Evolutionary conservation across 176 grass and related monocot species (phyloP), one percentile per base, ranked within the genome.

Genomic region (Urochloa ruziziensis): DNA sequence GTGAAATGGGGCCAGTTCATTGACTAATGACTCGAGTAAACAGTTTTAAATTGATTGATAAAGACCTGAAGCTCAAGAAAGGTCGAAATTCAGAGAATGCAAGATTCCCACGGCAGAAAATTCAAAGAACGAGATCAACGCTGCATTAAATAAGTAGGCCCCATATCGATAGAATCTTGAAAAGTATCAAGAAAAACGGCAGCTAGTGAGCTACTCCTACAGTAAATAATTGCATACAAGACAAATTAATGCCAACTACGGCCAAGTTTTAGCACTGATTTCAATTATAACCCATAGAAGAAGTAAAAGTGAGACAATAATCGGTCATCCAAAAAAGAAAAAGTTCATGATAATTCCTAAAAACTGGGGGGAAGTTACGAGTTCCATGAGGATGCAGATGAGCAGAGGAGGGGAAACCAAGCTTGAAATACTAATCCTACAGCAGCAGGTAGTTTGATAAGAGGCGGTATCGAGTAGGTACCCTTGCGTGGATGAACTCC

Each of bases 401-500:
- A 75, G 43, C 79, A 80, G 47, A 57, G 69, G 27, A 57, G 12
- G 47, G 60, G 23, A 28, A 64, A 65, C 23, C 6, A 8, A 66
- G 57, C 2, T 42, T 2, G 67, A 87, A 59, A 3, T 39, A 25
- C 17, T 46, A 7, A 6, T 61, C 23, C 21, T 68, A 19, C 23
- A 28, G 13, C 35, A 56, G 19, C 19, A 21, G 15, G 46, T 21
- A 17, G 35, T 81, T 77, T 65, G 36, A 37, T 47, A 5, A 81
- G 71, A 56, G 49, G 24, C 4, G 29, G 8, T 7, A 64, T 43
- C 23, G 21, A 67, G 51, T 62, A 13, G 0, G 28, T 88, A 98
- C 96, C 91, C 91, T 88, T 37, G 96, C 96, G 78, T 99, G 96
- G 88, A 99, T 93, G 84, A 99, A 99, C 89, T 99, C 96, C 91